phyloP scores from a whole-genome alignment of 805 yeast genomes.

The Barnettozyma wickerhamii region DNA sequence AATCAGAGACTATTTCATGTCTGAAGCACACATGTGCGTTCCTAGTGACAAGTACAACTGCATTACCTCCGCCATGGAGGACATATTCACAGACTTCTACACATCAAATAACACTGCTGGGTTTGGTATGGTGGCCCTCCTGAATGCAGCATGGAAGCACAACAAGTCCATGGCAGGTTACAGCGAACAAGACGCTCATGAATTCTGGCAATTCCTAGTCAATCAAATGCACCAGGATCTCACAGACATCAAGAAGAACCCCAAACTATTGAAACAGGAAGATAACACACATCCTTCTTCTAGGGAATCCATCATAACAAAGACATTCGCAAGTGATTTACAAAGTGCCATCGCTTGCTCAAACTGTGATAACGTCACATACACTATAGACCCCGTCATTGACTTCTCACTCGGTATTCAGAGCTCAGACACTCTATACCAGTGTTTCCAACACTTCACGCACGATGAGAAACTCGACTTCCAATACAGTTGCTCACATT shows the following conservation, averaged over 20 bases:
- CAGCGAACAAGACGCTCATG: slow-evolving; percentile 98
- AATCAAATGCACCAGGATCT: slow-evolving; percentile 68
- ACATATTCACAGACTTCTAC: slow-evolving; percentile 70
- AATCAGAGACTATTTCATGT: slow-evolving; percentile 69
- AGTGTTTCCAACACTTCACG: slow-evolving; percentile 76
- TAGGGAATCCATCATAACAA: slow-evolving; percentile 81
- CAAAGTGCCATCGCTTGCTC: slow-evolving; percentile 76
- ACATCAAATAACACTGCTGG: slow-evolving; percentile 60
- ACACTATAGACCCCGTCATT: slow-evolving; percentile 81
- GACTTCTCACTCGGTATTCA: slow-evolving; percentile 80
- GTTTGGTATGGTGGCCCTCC: slow-evolving; percentile 74
- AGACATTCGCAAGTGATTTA: slow-evolving; percentile 77
- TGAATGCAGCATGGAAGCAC: slow-evolving; percentile 85
- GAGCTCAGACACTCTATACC: slow-evolving; percentile 41
- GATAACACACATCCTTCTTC: slow-evolving; percentile 3
- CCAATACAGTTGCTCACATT: slow-evolving; percentile 63
- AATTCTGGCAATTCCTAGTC: slow-evolving; percentile 87
- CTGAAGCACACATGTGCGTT: slow-evolving; percentile 67
- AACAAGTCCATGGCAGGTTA: slow-evolving; percentile 88
- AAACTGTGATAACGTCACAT: slow-evolving; percentile 52
- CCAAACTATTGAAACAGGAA: slow-evolving; percentile 6
- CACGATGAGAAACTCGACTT: slow-evolving; percentile 71
- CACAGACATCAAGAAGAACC: slow-evolving; percentile 14
- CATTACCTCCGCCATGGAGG: slow-evolving; percentile 81
- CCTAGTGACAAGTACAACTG: slow-evolving; percentile 43